Percentiles rank a stretch among this genome's conserved stretches.
Conservation (phyloP, 176 grass and related monocot species). For the Rhynchospora tenuis region DNA sequence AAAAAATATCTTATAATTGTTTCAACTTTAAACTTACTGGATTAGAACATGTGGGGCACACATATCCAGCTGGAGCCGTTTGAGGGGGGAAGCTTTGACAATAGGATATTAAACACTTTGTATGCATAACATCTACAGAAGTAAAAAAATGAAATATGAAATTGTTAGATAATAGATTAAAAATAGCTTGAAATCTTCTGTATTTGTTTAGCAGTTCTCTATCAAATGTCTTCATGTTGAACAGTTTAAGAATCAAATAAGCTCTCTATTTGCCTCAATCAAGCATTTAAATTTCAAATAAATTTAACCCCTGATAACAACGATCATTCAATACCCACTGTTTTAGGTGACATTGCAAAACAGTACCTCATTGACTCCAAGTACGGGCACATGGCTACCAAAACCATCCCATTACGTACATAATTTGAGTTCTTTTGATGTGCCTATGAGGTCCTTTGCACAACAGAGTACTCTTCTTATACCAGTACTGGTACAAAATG, state of each 20-base stretch:
- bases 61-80: slow-evolving; percentile 89
- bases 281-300: background rate
- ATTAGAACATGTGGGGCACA: slow-evolving; percentile 71
- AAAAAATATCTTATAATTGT: background rate
- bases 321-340: slow-evolving; percentile 3
- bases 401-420: background rate
- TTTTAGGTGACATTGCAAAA: background rate
- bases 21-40: slow-evolving; percentile 53
- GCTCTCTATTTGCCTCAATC: background rate
- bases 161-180: background rate
- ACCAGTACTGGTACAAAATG: slow-evolving; percentile 19
- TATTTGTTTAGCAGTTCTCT: background rate
- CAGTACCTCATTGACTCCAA: background rate
- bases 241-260: background rate
- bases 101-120: slow-evolving; percentile 84
- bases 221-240: background rate
- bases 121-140: slow-evolving; percentile 81
- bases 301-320: background rate
- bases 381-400: slow-evolving; percentile 3
- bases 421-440: background rate
- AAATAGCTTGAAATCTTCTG: background rate
- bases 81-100: slow-evolving; percentile 60
- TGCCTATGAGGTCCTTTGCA: too few relatives aligned
- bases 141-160: slow-evolving; percentile 8
- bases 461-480: background rate